Evolutionary conservation across 192 early-diverging fungal species (phyloP), one percentile per base, ranked within the genome.

Genomic region (Dissophora ornata): DNA sequence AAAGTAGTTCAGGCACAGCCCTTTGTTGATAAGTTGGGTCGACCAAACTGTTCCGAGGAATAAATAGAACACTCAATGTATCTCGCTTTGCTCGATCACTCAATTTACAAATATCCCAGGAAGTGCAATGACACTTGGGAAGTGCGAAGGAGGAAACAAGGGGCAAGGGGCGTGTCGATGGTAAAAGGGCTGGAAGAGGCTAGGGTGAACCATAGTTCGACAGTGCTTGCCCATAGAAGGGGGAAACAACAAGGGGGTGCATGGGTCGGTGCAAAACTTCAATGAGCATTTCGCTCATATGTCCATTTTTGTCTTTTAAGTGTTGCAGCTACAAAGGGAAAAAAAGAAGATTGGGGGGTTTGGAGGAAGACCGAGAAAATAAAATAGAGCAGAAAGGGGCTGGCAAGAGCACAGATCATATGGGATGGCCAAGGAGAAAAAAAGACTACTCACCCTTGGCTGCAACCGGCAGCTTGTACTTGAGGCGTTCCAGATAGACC

Each of bases 401-500:
- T 7, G 47, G 47, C 15, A 50, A 26, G 30, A 53, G 40, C 53
- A 55, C 53, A 19, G 53, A 55, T 55, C 53, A 55, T 36, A 34
- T 18, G 7, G 24, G 38, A 45, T 12, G 25, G 19, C 16, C 33
- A 40, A 41, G n/a, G 18, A 60, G 48, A 21, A 30, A 22, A 50
- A n/a, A 40, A 49, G 29, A 48, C 28, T 16, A 66, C 63, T 54
- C 32, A 90, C 92, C 92, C 83, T 87, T 85, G 16, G 92, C 92
- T 32, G 89, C 82, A 25, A 85, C 87, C 11, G 90, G 90, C 21
- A 93, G 77, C 22, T 86, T 84, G 25, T 79, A 74, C 41, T 86
- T 83, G 66, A 93, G 65, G 6, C 91, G 85, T 53, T 86, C 85
- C 16, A 92, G 80, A 62, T 92, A 93, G 10, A 92, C 89, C 7